Conservation (phyloP, 768 basidiomycete species). For the Trametes villosa region DNA sequence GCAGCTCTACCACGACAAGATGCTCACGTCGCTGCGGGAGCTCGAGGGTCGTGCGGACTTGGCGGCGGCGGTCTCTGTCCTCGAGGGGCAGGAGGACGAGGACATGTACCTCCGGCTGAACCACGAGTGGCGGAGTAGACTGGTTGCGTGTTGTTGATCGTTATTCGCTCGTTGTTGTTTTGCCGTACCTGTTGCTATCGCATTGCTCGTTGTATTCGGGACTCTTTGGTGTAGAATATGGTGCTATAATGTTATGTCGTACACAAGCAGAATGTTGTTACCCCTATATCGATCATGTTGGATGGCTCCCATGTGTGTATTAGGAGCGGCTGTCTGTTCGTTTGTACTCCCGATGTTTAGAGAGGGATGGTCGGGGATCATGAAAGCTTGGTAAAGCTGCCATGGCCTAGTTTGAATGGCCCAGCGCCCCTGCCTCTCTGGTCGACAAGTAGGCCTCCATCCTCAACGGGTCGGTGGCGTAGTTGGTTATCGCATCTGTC, state of each 20-base stretch:
- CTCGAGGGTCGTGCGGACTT: not conserved
- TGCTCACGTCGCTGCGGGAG: constrained; percentile 14
- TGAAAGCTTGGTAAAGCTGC: too few relatives aligned
- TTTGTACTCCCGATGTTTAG: too few relatives aligned
- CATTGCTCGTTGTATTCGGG: not conserved
- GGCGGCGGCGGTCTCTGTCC: not conserved
- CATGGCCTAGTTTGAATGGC: too few relatives aligned
- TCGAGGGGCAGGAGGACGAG: not conserved
- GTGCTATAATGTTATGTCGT: too few relatives aligned
- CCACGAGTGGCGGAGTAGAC: not conserved
- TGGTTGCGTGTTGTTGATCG: not conserved
- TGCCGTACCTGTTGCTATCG: not conserved
- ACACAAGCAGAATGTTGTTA: too few relatives aligned
- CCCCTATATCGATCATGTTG: too few relatives aligned
- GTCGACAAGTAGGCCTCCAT: constrained; percentile 41
- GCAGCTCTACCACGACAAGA: constrained; percentile 17
- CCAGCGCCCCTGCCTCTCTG: too few relatives aligned
- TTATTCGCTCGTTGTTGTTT: not conserved
- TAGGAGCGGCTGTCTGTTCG: too few relatives aligned
- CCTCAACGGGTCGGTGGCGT: constrained; percentile 58
- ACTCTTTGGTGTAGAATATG: too few relatives aligned
- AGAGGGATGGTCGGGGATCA: too few relatives aligned
- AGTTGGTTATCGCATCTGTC: constrained; percentile 86
- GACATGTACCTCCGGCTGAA: not conserved
- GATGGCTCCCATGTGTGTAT: too few relatives aligned